Evolutionary conservation across 1,284 basidiomycete species (phyloP).

Genomic region (Fomes fomentarius): DNA sequence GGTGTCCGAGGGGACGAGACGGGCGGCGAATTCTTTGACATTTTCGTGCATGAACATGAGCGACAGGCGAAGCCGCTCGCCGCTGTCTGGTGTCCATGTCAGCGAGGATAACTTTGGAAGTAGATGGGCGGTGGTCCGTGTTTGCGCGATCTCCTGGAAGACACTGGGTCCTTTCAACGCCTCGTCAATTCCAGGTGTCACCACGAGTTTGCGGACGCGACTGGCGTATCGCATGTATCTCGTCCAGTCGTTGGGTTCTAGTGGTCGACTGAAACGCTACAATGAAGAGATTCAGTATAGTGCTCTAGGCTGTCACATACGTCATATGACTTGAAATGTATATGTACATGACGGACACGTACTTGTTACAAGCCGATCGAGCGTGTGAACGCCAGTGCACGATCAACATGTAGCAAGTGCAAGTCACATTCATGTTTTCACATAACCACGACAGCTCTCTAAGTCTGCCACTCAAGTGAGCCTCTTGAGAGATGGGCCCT

Average conservation of each 20-base stretch:
- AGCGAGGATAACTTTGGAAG: conserved; percentile 40
- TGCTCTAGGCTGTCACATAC: neutral
- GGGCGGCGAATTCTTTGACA: conserved; percentile 38
- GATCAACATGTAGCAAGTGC: too few relatives aligned
- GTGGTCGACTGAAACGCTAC: conserved; percentile 45
- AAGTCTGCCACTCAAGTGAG: too few relatives aligned
- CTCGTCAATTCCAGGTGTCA: conserved; percentile 1
- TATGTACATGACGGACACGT: too few relatives aligned
- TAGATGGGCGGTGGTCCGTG: conserved; percentile 52
- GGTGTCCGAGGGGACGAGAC: conserved; percentile 27
- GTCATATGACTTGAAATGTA: too few relatives aligned
- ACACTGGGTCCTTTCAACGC: conserved; percentile 24
- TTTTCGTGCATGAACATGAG: conserved; percentile 48
- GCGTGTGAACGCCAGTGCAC: too few relatives aligned
- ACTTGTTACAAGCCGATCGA: too few relatives aligned
- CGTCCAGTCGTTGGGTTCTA: conserved; percentile 57
- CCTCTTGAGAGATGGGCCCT: too few relatives aligned
- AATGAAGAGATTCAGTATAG: neutral
- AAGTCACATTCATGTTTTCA: too few relatives aligned
- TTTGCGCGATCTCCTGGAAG: conserved; percentile 58
- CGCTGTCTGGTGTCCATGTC: conserved; percentile 7
- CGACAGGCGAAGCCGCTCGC: conserved; percentile 36
- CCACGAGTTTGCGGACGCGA: conserved; percentile 48
- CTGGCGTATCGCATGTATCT: conserved; percentile 56
- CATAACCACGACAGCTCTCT: too few relatives aligned